Evolutionary conservation across 768 basidiomycete species (phyloP).

Genomic region (Cantharellus anzutake): DNA sequence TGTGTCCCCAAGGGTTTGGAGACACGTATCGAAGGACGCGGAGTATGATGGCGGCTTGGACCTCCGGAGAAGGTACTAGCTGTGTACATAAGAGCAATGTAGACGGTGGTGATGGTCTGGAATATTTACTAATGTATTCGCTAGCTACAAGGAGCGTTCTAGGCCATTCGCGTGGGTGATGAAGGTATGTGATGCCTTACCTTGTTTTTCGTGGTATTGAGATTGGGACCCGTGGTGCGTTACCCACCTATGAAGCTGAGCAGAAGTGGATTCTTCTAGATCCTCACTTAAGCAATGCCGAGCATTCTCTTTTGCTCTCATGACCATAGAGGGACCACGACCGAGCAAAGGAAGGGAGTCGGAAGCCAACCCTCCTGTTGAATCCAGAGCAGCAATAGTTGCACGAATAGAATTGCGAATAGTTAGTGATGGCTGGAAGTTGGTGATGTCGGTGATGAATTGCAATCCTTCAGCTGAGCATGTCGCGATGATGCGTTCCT

Average conservation of each 20-base stretch:
- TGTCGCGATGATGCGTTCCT: constrained; percentile 70
- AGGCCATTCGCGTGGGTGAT: constrained; percentile 4
- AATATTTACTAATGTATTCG: neutral
- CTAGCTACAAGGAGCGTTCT: neutral
- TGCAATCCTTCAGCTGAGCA: constrained; percentile 41
- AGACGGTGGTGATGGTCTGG: neutral
- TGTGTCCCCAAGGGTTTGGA: constrained; percentile 56
- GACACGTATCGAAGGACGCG: constrained; percentile 49
- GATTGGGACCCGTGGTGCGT: too few relatives aligned
- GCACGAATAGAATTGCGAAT: constrained; percentile 51
- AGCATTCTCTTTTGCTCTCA: too few relatives aligned
- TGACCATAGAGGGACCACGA: too few relatives aligned
- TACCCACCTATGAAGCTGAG: too few relatives aligned
- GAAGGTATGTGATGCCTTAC: too few relatives aligned
- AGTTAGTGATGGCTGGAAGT: constrained; percentile 55
- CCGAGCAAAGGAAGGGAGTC: too few relatives aligned
- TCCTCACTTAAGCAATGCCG: too few relatives aligned
- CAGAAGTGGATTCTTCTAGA: too few relatives aligned
- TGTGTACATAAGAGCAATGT: neutral
- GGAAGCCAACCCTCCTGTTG: too few relatives aligned
- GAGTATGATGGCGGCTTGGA: constrained; percentile 14
- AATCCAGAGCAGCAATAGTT: too few relatives aligned
- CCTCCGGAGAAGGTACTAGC: neutral
- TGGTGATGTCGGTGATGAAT: constrained; percentile 51
- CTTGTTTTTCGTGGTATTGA: too few relatives aligned